These are phyloP conservation scores for Aspergillus wentii DNA, from an alignment of 495 filamentous ascomycete genomes.

Conservation along the genomic window DNA sequence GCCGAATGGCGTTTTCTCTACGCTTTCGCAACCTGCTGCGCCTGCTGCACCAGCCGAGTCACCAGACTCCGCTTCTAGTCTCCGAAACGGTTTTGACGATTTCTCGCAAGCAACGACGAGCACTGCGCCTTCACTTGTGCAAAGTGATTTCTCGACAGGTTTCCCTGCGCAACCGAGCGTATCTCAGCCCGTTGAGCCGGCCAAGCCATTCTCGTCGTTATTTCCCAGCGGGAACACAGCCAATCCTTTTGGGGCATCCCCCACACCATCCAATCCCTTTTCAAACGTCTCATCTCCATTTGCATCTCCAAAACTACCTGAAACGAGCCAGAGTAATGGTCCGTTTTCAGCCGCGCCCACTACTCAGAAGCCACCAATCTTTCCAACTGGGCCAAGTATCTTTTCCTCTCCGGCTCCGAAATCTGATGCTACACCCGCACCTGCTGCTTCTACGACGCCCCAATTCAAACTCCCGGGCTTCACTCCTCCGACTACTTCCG, in stretches of 20 bases:
- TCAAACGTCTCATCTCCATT: conserved; percentile 13
- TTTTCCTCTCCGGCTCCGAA: background rate
- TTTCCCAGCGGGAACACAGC: conserved; percentile 7
- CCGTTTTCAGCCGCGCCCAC: background rate
- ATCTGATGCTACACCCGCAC: background rate
- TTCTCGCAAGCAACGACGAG: conserved; percentile 4
- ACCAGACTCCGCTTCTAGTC: conserved; percentile 5
- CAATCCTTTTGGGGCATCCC: background rate
- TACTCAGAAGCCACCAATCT: conserved; percentile 6
- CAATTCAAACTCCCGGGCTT: conserved; percentile 4
- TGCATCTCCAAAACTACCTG: conserved; percentile 8
- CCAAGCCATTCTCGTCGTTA: conserved; percentile 18
- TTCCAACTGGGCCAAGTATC: background rate
- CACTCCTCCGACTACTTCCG: background rate
- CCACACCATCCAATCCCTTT: conserved; percentile 16
- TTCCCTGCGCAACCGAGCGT: background rate
- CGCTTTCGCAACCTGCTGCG: too few species aligned
- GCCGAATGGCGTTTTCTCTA: conserved; percentile 1
- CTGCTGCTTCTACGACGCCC: background rate
- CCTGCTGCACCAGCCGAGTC: background rate
- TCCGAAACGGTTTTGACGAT: conserved; percentile 7
- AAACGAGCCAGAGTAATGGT: conserved; percentile 2
- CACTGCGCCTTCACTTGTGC: too few species aligned
- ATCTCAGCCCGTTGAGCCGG: conserved; percentile 5
- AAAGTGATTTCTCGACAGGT: background rate